Conservation (phyloP, 2,329 filamentous ascomycete species). For the Fusarium musae region DNA sequence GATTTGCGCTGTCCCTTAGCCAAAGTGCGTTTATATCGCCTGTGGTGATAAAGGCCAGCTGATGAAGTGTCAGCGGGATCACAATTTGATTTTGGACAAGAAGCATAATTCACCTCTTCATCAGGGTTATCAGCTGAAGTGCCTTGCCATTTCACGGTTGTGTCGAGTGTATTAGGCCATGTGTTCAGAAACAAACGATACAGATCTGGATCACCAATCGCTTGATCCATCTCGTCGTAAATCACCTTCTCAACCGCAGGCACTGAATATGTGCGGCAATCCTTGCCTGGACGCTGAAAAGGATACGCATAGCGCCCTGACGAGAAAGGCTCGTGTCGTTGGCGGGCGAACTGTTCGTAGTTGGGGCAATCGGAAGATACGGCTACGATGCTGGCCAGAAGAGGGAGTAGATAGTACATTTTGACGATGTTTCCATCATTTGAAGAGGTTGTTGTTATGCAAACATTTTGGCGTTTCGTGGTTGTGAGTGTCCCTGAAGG, state of each 20-base stretch:
- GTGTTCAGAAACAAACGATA: constrained; percentile 77
- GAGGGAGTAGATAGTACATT: constrained; percentile 12
- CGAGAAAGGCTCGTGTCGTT: constrained; percentile 75
- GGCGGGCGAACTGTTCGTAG: constrained; percentile 50
- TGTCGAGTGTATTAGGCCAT: constrained; percentile 81
- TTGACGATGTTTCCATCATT: constrained; percentile 9
- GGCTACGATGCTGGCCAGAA: constrained; percentile 28
- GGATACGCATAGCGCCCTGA: constrained; percentile 80
- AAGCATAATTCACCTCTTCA: constrained; percentile 62
- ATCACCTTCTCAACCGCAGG: constrained; percentile 82
- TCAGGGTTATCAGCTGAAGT: constrained; percentile 64
- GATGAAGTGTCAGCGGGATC: background rate
- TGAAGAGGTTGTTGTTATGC: constrained; percentile 1
- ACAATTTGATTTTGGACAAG: background rate
- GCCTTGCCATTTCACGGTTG: constrained; percentile 76
- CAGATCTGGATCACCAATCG: constrained; percentile 81
- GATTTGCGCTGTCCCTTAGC: constrained; percentile 88
- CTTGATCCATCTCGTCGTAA: constrained; percentile 68
- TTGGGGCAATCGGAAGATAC: constrained; percentile 48
- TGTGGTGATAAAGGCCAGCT: constrained; percentile 83
- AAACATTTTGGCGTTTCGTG: constrained; percentile 13
- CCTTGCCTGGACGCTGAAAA: constrained; percentile 79
- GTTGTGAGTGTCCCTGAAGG: background rate
- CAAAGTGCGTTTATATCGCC: constrained; percentile 94
- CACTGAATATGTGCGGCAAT: constrained; percentile 85